phyloP scores from a whole-genome alignment of 768 basidiomycete species.

The Tricholoma furcatifolium region DNA sequence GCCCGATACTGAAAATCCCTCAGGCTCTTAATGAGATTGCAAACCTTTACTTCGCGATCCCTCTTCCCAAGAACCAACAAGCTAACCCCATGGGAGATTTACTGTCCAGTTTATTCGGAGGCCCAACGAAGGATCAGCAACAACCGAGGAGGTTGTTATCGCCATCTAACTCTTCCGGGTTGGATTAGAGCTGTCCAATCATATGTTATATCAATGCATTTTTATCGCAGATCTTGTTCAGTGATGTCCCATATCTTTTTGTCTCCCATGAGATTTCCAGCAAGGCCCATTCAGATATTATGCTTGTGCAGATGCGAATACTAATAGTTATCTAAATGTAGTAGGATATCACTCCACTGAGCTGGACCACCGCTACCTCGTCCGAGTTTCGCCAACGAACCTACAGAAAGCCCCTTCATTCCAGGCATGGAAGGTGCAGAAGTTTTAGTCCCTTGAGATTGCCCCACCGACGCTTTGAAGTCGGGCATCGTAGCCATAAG shows the following conservation, averaged over 20 bases:
- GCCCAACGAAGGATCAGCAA: constrained; percentile 39
- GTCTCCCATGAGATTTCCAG: too few species aligned
- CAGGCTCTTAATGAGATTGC: constrained; percentile 72
- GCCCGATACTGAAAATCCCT: constrained; percentile 2
- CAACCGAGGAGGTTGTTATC: constrained; percentile 40
- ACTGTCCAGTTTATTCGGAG: constrained; percentile 87
- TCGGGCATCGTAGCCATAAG: constrained; percentile 16
- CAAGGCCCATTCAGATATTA: too few species aligned
- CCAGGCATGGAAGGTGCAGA: not conserved
- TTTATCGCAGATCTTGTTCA: not conserved
- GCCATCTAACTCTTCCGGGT: constrained; percentile 39
- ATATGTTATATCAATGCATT: not conserved
- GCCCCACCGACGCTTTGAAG: constrained; percentile 1
- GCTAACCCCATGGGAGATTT: constrained; percentile 87
- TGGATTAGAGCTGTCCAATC: constrained; percentile 35
- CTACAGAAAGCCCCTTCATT: not conserved
- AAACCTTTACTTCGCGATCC: constrained; percentile 82
- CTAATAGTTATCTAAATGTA: constrained; percentile 13
- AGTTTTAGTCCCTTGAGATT: not conserved
- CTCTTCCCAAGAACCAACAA: constrained; percentile 67
- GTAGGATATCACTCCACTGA: constrained; percentile 12
- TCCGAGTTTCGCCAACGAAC: not conserved
- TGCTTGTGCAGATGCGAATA: not conserved
- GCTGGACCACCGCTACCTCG: not conserved
- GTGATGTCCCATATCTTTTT: too few species aligned